Conservation (phyloP, 2,329 filamentous ascomycete genomes). For the Metarhizium sp. region DNA sequence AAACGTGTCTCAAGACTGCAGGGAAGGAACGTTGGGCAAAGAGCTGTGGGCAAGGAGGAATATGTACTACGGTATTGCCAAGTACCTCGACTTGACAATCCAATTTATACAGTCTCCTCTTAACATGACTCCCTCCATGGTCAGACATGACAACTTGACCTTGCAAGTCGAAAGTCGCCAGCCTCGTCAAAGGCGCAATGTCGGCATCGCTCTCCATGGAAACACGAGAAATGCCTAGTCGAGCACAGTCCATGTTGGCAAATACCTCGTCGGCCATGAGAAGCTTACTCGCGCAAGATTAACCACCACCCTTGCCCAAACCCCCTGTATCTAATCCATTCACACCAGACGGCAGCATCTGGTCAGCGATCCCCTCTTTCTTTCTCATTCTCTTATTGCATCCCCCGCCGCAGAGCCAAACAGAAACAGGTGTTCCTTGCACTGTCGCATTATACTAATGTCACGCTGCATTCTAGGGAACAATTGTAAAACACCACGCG, state of each 20-base stretch:
- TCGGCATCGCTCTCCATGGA: too few relatives aligned
- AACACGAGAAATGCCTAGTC: neutral
- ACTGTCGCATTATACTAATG: slow-evolving; percentile 1
- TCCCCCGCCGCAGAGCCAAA: neutral
- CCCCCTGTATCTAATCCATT: neutral
- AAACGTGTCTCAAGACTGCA: neutral
- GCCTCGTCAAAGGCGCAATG: too few relatives aligned
- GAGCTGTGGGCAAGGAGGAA: neutral
- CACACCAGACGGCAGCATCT: neutral
- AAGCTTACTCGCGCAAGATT: neutral
- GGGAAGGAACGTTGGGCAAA: neutral
- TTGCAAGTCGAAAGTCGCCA: too few relatives aligned
- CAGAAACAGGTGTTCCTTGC: neutral
- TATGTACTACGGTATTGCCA: too few relatives aligned
- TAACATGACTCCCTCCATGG: too few relatives aligned
- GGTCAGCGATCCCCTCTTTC: neutral
- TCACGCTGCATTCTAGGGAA: neutral
- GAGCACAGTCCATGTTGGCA: neutral
- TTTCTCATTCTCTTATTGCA: neutral
- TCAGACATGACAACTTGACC: too few relatives aligned
- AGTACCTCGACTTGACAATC: too few relatives aligned
- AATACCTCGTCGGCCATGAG: neutral
- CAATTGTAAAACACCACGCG: neutral
- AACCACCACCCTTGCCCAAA: neutral
- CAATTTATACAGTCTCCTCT: too few relatives aligned